Evolutionary conservation across 2,329 filamentous ascomycete genomes (phyloP).

Genomic region (Pochonia chlamydosporia): DNA sequence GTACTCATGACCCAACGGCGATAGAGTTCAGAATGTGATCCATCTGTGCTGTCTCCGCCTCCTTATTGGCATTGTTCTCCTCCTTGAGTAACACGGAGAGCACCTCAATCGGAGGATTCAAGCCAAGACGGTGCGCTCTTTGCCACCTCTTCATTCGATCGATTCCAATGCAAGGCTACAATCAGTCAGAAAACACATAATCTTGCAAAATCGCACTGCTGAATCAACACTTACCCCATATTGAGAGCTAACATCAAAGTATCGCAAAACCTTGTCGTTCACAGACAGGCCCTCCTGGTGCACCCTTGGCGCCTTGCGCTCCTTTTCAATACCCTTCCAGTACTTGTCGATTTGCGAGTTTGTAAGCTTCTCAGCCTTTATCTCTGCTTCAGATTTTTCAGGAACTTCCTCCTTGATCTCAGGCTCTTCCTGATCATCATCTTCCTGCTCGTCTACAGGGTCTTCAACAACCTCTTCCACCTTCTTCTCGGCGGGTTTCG

Average conservation of each 20-base stretch:
- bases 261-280: constrained; percentile 80
- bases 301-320: constrained; percentile 62
- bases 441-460: constrained; percentile 16
- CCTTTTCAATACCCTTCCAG: constrained; percentile 67
- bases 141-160: constrained; percentile 79
- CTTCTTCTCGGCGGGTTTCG: constrained; percentile 11
- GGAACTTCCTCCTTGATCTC: constrained; percentile 23
- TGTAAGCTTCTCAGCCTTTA: constrained; percentile 57
- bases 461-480: constrained; percentile 13
- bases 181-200: constrained; percentile 2
- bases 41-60: constrained; percentile 64
- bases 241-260: constrained; percentile 88
- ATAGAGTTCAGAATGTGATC: constrained; percentile 58
- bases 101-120: constrained; percentile 87
- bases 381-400: constrained; percentile 45
- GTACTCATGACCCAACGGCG: constrained; percentile 29
- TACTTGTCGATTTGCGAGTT: constrained; percentile 68
- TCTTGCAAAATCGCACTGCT: not conserved
- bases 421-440: constrained; percentile 17
- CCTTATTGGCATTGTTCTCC: constrained; percentile 48
- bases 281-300: constrained; percentile 70
- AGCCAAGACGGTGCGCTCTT: constrained; percentile 71
- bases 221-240: constrained; percentile 71
- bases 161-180: constrained; percentile 84
- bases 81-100: constrained; percentile 76